Evolutionary conservation across 345 rosid genomes (phyloP).

Genomic region (Eutrema yunnanense): DNA sequence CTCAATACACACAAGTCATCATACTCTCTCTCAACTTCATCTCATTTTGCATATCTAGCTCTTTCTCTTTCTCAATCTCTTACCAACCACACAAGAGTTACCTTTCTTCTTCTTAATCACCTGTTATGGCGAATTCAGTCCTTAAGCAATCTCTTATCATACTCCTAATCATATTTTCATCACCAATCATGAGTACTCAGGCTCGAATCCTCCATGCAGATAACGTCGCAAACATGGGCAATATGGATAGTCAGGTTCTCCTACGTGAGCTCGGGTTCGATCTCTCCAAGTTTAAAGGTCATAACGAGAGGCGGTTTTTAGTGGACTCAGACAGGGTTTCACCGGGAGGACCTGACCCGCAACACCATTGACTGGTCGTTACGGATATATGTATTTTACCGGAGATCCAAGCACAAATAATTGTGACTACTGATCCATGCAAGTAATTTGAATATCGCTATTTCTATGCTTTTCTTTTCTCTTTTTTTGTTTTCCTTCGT

Average conservation of each 20-base stretch:
- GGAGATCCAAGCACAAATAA: slow-evolving; percentile 7
- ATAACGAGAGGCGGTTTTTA: slow-evolving; percentile 9
- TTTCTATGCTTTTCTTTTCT: slow-evolving; percentile 4
- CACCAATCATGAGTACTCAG: slow-evolving; percentile 1
- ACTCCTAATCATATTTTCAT: slow-evolving; percentile 23
- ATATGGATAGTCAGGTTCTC: slow-evolving; percentile 17
- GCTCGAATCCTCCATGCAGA: slow-evolving; percentile 26
- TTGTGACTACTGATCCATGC: slow-evolving; percentile 15
- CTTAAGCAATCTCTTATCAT: slow-evolving; percentile 20
- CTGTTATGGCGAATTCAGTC: slow-evolving; percentile 19
- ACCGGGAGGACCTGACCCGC: slow-evolving; percentile 33
- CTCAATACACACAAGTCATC: slow-evolving; percentile 9
- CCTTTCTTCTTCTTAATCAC: background rate
- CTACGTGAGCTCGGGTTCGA: slow-evolving; percentile 29
- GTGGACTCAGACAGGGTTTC: slow-evolving; percentile 31
- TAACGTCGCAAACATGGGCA: background rate
- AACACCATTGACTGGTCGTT: slow-evolving; percentile 20
- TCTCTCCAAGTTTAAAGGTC: slow-evolving; percentile 26
- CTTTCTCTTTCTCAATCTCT: background rate
- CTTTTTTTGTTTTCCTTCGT: background rate
- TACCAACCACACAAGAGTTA: background rate
- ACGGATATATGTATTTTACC: background rate
- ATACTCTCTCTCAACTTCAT: slow-evolving; percentile 12
- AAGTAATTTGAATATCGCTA: slow-evolving; percentile 5
- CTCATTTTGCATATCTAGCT: background rate